Base-by-base conservation (phyloP, 176 grass and related monocot genomes). In the Secale cereale region DNA sequence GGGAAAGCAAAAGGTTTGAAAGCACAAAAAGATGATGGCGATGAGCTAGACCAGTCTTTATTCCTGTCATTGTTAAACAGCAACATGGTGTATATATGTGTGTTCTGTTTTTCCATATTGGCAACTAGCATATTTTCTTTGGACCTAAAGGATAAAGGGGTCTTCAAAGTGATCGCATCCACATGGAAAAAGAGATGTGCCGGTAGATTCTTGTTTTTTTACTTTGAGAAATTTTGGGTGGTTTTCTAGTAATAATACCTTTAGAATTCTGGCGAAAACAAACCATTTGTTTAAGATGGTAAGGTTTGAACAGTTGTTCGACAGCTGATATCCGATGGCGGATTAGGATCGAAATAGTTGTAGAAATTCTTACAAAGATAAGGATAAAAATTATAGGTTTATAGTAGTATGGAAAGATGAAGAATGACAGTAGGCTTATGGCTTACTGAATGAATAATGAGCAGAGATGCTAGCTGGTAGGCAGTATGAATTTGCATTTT, bases 151-250 rank as follows among this genome's bases (percentile, higher is more conserved):
- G 54, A 57, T 57, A 57, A 57, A 57, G 54, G 54, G 27, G 45
- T 54, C 73, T 2, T 76, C 73, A 76, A 22, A 76, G 73, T 22
- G 27, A 76, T 32, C 32, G 2, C 45, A 16, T 27, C n/a, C 40
- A 88, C 65, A 87, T 87, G 61, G 19, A 43, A 59, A 59, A 69
- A 66, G 40, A 57, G 46, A 87, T 40, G 20, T 35, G 37, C 14
- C 36, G 2, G 9, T 70, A 45, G 10, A 65, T 75, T 81, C 56
- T 81, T 54, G 2, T 56, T 8, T 45, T 63, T 19, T 52, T 52
- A 64, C 65, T 85, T 46, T 50, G 28, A 9, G 13, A 78, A 10
- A n/a, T 23, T 30, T 54, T 30, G 22, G 25, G n/a, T 17, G 7
- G 52, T 37, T 78, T 85, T 78, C 7, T 70, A 36, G 13, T 59